Percentiles rank a stretch among this genome's conserved stretches.
These are phyloP conservation scores for Hirsutella minnesotensis DNA, from an alignment of 2,329 filamentous ascomycete genomes.

Conservation along the genomic window DNA sequence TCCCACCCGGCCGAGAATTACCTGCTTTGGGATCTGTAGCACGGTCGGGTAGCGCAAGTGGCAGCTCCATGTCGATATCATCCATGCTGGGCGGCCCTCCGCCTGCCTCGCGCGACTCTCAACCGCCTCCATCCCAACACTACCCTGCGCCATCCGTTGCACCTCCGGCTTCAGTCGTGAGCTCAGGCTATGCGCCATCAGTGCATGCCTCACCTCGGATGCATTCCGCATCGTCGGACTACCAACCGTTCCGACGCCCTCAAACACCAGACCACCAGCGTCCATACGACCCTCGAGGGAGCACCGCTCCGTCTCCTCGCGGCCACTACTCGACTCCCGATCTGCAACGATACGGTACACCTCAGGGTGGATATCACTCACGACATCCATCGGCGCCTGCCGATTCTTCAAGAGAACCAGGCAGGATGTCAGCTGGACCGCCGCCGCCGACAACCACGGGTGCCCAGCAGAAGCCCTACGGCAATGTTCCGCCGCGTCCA, in stretches of 20 bases:
- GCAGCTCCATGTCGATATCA: conserved; percentile 50
- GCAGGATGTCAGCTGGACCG: conserved; percentile 25
- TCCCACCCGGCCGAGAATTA: conserved; percentile 38
- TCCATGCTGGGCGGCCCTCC: conserved; percentile 45
- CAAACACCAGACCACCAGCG: conserved; percentile 61
- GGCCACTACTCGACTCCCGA: conserved; percentile 45
- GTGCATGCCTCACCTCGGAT: conserved; percentile 45
- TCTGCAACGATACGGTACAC: conserved; percentile 45
- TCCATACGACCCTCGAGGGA: conserved; percentile 36
- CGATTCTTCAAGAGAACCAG: conserved; percentile 31
- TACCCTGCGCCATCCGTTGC: conserved; percentile 26
- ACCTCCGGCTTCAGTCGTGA: conserved; percentile 26
- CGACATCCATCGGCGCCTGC: conserved; percentile 34
- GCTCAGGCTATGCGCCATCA: conserved; percentile 32
- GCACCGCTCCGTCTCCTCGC: conserved; percentile 35
- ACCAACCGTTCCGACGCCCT: conserved; percentile 51
- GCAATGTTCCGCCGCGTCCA: conserved; percentile 30
- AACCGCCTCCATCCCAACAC: conserved; percentile 25
- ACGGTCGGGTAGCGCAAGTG: conserved; percentile 30
- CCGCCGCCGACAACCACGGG: conserved; percentile 34
- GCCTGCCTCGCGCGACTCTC: conserved; percentile 28
- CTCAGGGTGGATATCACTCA: conserved; percentile 37
- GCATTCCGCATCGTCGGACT: conserved; percentile 44
- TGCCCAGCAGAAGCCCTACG: conserved; percentile 39
- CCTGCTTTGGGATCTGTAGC: conserved; percentile 38